Percentiles rank a stretch among this genome's conserved stretches.
Evolutionary conservation across 2,329 filamentous ascomycete species (phyloP).

Genomic region (Rugonectria rugulosa): DNA sequence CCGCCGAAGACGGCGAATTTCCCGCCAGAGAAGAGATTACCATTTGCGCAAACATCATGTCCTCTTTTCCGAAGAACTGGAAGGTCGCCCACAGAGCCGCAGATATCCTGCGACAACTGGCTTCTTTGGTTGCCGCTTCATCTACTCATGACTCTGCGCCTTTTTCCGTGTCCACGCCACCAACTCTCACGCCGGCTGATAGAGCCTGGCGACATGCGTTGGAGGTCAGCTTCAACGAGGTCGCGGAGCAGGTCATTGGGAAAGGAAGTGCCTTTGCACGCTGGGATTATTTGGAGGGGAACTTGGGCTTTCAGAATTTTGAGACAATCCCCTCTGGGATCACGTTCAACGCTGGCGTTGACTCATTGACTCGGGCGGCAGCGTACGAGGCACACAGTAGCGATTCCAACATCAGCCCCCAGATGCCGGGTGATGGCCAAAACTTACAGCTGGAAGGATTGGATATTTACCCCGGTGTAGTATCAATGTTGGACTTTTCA

Average conservation of each 20-base stretch:
- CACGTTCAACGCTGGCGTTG: no score
- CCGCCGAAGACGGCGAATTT: conserved; percentile 21
- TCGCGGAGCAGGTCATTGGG: conserved; percentile 4
- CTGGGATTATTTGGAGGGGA: no score
- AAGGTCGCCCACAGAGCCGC: conserved; percentile 43
- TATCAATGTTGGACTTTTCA: no score
- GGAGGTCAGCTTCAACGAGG: not conserved
- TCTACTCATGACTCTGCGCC: not conserved
- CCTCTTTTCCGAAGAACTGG: conserved; percentile 48
- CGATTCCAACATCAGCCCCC: no score
- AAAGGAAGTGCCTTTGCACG: conserved; percentile 1
- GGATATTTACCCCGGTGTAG: no score
- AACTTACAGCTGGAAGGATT: no score
- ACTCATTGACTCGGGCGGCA: no score
- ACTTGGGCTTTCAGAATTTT: no score
- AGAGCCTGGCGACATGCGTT: conserved; percentile 1
- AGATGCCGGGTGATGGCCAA: no score
- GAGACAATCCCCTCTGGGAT: no score
- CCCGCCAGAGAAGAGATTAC: conserved; percentile 44
- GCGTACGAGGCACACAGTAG: no score
- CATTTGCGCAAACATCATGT: conserved; percentile 44
- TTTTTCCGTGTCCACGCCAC: not conserved
- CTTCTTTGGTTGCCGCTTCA: conserved; percentile 20
- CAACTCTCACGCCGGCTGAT: not conserved
- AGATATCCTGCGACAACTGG: conserved; percentile 39